Evolutionary conservation across 805 yeast species (phyloP).

Genomic region (Candida hungchunana): DNA sequence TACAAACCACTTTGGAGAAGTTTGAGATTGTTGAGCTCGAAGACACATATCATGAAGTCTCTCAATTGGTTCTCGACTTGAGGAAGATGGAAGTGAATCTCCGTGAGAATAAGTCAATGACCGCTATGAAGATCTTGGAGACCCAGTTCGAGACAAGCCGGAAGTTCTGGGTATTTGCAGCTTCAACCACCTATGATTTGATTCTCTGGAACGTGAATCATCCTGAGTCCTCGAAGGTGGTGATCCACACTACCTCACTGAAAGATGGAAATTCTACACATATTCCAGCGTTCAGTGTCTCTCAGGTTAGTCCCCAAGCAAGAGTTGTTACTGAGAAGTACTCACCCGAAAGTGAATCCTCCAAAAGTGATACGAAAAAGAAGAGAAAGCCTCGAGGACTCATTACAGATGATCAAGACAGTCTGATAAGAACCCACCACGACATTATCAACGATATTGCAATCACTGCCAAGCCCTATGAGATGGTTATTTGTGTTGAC

Average conservation of each 20-base stretch:
- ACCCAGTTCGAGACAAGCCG: constrained; percentile 17
- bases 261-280: constrained; percentile 20
- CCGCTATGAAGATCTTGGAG: constrained; percentile 19
- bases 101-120: constrained; percentile 14
- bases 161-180: constrained; percentile 19
- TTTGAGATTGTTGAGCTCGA: constrained; percentile 17
- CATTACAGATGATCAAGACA: constrained; percentile 41
- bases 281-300: constrained; percentile 4
- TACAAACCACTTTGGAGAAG: constrained; percentile 17
- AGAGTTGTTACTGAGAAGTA: constrained; percentile 38
- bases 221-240: constrained; percentile 29
- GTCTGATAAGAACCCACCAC: constrained; percentile 40
- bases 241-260: constrained; percentile 17
- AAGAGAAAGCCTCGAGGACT: constrained; percentile 28
- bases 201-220: constrained; percentile 36
- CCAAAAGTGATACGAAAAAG: constrained; percentile 12
- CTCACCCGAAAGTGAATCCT: constrained; percentile 11
- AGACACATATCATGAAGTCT: constrained; percentile 3
- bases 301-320: constrained; percentile 37
- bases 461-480: constrained; percentile 44
- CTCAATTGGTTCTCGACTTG: constrained; percentile 1
- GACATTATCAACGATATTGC: constrained; percentile 49
- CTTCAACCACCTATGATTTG: constrained; percentile 19
- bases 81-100: constrained; percentile 2
- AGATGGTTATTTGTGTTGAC: constrained; percentile 62